phyloP scores from a whole-genome alignment of 176 grass and related monocot species.

The Metroxylon sagu region DNA sequence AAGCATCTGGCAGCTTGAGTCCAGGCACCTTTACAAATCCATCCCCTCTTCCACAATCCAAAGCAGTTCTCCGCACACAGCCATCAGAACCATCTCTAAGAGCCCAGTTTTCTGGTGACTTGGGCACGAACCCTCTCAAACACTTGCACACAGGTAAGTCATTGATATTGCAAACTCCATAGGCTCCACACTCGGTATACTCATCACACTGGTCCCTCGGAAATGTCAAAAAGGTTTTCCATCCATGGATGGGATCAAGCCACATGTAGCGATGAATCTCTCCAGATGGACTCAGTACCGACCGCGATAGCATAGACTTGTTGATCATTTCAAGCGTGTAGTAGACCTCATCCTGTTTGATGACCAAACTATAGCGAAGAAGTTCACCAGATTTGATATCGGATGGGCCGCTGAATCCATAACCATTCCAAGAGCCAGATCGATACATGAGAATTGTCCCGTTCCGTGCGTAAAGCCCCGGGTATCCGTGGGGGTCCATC shows the following conservation, averaged over 20 bases:
- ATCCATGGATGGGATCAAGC: background rate
- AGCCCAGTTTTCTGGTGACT: background rate
- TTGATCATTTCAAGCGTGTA: background rate
- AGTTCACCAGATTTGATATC: slow-evolving; percentile 9
- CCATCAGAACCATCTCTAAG: slow-evolving; percentile 6
- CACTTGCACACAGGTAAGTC: slow-evolving; percentile 5
- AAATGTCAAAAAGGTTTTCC: too few species aligned
- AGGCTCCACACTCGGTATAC: background rate
- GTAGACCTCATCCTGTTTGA: slow-evolving; percentile 3
- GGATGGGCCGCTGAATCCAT: slow-evolving; percentile 30
- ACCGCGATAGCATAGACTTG: background rate
- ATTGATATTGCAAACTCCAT: slow-evolving; percentile 5
- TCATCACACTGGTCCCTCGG: slow-evolving; percentile 4
- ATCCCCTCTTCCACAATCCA: background rate
- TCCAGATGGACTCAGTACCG: background rate
- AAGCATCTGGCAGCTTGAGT: slow-evolving; percentile 6
- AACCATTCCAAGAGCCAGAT: slow-evolving; percentile 34
- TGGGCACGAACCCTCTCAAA: slow-evolving; percentile 11
- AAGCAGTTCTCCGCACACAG: background rate
- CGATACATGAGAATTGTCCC: too few species aligned
- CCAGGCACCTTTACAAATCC: background rate
- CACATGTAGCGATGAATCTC: slow-evolving; percentile 1
- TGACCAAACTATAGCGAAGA: slow-evolving; percentile 20
- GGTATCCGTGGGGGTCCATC: slow-evolving; percentile 27
- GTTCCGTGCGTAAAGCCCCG: slow-evolving; percentile 18